A percentile compares a stretch with the other conserved stretches of the same genome.
phyloP scores from a whole-genome alignment of 208 protist genomes.

The Acanthamoeba triangularis region DNA sequence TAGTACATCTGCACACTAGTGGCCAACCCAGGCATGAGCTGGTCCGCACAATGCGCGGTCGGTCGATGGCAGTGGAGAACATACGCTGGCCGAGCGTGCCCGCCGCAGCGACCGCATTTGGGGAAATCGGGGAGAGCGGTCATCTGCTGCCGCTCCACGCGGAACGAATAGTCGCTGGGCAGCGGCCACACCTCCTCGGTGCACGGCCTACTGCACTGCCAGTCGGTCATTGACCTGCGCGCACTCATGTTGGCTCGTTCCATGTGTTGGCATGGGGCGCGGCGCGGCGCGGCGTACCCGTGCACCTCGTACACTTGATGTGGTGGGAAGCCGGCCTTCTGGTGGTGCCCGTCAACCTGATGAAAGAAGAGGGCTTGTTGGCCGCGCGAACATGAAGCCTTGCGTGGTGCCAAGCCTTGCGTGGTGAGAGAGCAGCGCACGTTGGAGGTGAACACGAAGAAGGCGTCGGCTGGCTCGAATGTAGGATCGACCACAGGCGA shows the following conservation, averaged over 20 bases:
- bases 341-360: conserved; percentile 43
- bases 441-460: conserved; percentile 64
- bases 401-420: background rate
- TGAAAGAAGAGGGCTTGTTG: background rate
- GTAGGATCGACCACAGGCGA: no score
- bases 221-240: conserved; percentile 25
- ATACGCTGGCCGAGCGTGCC: conserved; percentile 10
- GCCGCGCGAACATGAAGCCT: no score
- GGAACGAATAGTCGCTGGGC: background rate
- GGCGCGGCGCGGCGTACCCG: background rate
- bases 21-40: background rate
- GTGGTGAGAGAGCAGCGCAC: background rate
- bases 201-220: conserved; percentile 47
- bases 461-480: background rate
- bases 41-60: background rate
- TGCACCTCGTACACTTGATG: background rate
- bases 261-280: background rate
- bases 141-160: conserved; percentile 1
- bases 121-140: background rate
- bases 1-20: conserved; percentile 53
- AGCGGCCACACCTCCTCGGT: background rate
- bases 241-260: background rate
- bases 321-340: background rate
- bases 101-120: background rate
- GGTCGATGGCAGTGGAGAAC: background rate